A percentile compares a stretch with the other conserved stretches of the same genome.
Evolutionary conservation across 2,329 filamentous ascomycete species (phyloP).

Genomic region (Alternaria brassicae): DNA sequence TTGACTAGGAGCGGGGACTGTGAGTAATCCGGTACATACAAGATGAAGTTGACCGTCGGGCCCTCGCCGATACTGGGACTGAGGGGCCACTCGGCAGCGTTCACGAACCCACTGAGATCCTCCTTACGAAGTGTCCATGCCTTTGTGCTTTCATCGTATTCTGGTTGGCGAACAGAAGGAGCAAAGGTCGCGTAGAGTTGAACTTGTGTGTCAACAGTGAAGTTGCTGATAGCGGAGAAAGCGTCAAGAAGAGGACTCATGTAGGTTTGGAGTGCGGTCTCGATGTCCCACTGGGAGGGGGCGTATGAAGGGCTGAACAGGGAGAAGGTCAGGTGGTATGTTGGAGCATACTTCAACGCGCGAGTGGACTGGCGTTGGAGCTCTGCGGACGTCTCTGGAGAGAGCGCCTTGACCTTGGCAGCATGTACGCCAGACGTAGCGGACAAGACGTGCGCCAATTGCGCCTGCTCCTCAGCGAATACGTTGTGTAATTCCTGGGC

Average conservation of each 20-base stretch:
- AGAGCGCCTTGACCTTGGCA: conserved; percentile 61
- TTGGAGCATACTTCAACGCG: conserved; percentile 88
- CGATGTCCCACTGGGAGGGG: conserved; percentile 91
- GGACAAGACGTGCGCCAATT: conserved; percentile 64
- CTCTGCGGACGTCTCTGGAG: conserved; percentile 56
- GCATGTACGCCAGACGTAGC: conserved; percentile 52
- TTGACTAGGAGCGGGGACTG: conserved; percentile 67
- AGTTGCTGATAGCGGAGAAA: conserved; percentile 85
- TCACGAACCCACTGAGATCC: conserved; percentile 92
- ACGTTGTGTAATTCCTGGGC: conserved; percentile 77
- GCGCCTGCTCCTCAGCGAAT: conserved; percentile 88
- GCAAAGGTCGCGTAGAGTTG: conserved; percentile 84
- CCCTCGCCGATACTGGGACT: conserved; percentile 92
- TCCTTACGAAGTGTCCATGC: conserved; percentile 78
- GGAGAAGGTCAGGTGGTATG: conserved; percentile 95
- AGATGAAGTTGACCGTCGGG: conserved; percentile 93
- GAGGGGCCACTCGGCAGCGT: conserved; percentile 96
- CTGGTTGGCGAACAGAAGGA: conserved; percentile 65
- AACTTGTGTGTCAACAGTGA: conserved; percentile 94
- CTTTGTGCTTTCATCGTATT: conserved; percentile 60
- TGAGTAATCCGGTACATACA: conserved; percentile 80
- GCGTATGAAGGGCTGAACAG: conserved; percentile 80
- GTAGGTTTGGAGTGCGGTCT: conserved; percentile 79
- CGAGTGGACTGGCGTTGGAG: conserved; percentile 75
- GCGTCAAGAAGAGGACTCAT: conserved; percentile 81